Evolutionary conservation across 2,329 filamentous ascomycete species (phyloP), one percentile per base, ranked within the genome.

Genomic region (Ophiostoma ips): DNA sequence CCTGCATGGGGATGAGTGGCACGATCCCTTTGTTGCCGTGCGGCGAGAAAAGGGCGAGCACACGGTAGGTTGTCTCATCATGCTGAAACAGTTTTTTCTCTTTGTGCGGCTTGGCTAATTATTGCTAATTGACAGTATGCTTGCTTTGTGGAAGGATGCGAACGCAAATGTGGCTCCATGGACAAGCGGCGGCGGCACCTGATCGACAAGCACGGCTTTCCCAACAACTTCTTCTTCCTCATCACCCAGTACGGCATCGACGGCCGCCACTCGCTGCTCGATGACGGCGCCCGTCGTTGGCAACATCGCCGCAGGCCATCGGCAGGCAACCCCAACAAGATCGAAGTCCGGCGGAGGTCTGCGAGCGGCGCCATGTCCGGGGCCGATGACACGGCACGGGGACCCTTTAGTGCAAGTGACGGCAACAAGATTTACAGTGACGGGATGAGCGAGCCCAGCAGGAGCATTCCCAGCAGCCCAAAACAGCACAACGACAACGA

Each of bases 121-220:
- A 19, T 8, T 46, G 7, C 46, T 38, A 38, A 49, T 18, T 0
- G 3, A 3, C 12, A 92, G 80, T 95, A 84, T 65, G 81, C 79
- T 5, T 98, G 92, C 67, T 94, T 96, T 60, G 81, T 95, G 7
- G 84, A 95, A 61, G 81, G 75, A 46, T 98, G 92, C 64, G 86
- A 92, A 52, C 78, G 84, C 56, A 81, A 87, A 62, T 95, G 89
- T 67, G 79, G 77, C 50, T 88, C 85, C 4, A 81, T 84, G 30
- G 81, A 86, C 60, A 96, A 95, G 66, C 78, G 92, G 41, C 76
- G 86, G 33, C 78, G 87, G 63, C 90, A 98, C 69, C 72, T 95
- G 56, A 87, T 95, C 57, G 89, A 95, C 70, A 95, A 95, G 68
- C 92, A 98, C 65, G 76, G 83, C 67, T 98, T 92, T 61, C 90